Evolutionary conservation across 1,139 yeast species (phyloP), one percentile per base, ranked within the genome.

Genomic region (Saccharomycopsis hybrid): DNA sequence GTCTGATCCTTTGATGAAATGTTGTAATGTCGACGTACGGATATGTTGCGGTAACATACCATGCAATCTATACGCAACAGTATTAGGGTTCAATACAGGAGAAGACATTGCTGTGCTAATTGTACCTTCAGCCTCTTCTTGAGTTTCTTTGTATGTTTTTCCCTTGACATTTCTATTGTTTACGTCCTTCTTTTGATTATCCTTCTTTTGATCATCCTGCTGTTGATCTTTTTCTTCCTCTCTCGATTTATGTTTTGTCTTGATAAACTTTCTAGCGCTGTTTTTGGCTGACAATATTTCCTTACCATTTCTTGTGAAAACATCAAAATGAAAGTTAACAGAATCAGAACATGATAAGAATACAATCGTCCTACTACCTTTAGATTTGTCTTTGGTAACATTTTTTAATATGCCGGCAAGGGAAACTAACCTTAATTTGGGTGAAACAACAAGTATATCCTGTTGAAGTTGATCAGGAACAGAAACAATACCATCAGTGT

Each of bases 391-490:
- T 1, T 66, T 63, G 3, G 67, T 60, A 9, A 59, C 63, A 13
- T 60, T 57, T 60, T 76, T 77, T 53, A 92, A 69, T 4, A 74
- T 63, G 1, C 86, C 89, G 24, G 86, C 81, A 41, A 92, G 67
- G 0, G 96, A 77, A 1, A 92, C 97, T 32, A 89, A 71, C 56
- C 98, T 72, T 57, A 92, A 72, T 62, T 92, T 92, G 5, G 97
- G 95, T 1, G 99, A 97, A 8, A 88, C 94, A 35, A 88, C 80
- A 11, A 84, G 70, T 28, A 82, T 77, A 51, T 79, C 80, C 65
- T 92, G 98, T 7, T 80, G 64, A 59, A 92, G 75, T 67, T 92
- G 98, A 60, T 88, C 96, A 0, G 99, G 98, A 0, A 95, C 97
- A 27, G 78, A 44, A n/a, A n/a, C n/a, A n/a, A n/a, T n/a, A n/a